Evolutionary conservation across 768 basidiomycete genomes (phyloP), one percentile per base, ranked within the genome.

Genomic region (Rubroboletus satanas): DNA sequence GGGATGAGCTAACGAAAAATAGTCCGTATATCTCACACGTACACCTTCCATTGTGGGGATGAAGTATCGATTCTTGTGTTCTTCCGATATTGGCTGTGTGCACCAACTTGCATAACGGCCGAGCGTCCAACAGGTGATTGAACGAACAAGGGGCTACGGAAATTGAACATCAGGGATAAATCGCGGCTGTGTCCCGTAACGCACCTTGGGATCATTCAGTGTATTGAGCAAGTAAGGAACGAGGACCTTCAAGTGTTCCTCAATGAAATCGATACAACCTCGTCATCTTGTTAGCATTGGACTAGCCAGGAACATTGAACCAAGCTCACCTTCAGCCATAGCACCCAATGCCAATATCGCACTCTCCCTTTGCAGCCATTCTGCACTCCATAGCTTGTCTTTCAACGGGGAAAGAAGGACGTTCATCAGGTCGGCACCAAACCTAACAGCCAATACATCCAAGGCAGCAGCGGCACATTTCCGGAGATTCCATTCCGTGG

Each of bases 61-160:
- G 69, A 99, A 99, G 74, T 88, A 98, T 52, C 78, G 79, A 51
- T 80, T 86, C 73, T 90, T 91, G 76, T 96, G 94, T 49, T 94
- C 93, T 52, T 91, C 88, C 4, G 88, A 87, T 56, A 81, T 77
- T 28, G 83, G 81, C 67, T 88, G 85, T n/a, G 90, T 92, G 62
- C 90, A 93, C 97, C 97, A 99, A 66, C 90, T 93, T 32, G 96
- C 93, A 72, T 99, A 99, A 48, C 97, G 87, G 15, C 97, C 96
- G n/a, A 99, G 79, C 0, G 96, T 98, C 97, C 97, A 99, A 71
- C 97, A 99, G 15, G 95, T 93, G 65, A 99, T 99, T 3, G 97
- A 98, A 54, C 97, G 87, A 9, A 99, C 92, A 38, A 98, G 87
- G 18, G 97, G 96, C 92, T 96, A 69, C 28, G 49, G 37, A 55